A percentile compares a stretch with the other conserved stretches of the same genome.
Conservation (phyloP, 352 stramenopile species). For the Blastocystis sp. region DNA sequence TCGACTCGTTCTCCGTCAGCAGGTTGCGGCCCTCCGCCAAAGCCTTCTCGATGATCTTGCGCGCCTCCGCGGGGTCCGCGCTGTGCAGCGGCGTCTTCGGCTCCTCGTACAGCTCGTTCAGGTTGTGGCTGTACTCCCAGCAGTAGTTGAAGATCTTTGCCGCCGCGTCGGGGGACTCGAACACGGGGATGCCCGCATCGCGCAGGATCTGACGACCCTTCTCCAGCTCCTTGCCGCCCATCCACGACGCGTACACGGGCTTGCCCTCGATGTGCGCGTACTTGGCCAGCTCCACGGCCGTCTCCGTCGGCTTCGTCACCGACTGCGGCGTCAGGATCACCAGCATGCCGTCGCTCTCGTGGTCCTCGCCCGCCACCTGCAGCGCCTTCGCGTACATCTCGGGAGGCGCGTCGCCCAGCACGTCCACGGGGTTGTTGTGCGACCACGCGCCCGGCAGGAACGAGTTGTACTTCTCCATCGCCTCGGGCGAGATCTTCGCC, state of each 20-base stretch:
- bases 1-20: slow-evolving; percentile 50
- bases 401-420: slow-evolving; percentile 73
- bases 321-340: slow-evolving; percentile 74
- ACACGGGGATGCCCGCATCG: slow-evolving; percentile 54
- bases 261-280: slow-evolving; percentile 72
- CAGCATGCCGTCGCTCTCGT: slow-evolving; percentile 72
- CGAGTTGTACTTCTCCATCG: slow-evolving; percentile 71
- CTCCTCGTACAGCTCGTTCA: background rate
- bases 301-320: slow-evolving; percentile 73
- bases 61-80: background rate
- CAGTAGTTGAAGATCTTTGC: slow-evolving; percentile 67
- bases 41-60: too few species aligned
- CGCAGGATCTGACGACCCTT: slow-evolving; percentile 72
- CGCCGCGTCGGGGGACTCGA: slow-evolving; percentile 70
- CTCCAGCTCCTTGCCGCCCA: slow-evolving; percentile 71
- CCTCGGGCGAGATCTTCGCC: slow-evolving; percentile 71
- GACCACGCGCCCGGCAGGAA: slow-evolving; percentile 71
- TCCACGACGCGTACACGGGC: slow-evolving; percentile 73
- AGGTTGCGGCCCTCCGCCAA: too few species aligned
- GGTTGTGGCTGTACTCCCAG: slow-evolving; percentile 51
- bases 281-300: slow-evolving; percentile 71
- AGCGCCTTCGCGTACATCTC: slow-evolving; percentile 72
- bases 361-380: slow-evolving; percentile 71
- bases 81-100: slow-evolving; percentile 5
- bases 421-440: slow-evolving; percentile 73